These are phyloP conservation scores for Karstenula rhodostoma DNA, from an alignment of 2,329 filamentous ascomycete genomes.

Conservation along the genomic window DNA sequence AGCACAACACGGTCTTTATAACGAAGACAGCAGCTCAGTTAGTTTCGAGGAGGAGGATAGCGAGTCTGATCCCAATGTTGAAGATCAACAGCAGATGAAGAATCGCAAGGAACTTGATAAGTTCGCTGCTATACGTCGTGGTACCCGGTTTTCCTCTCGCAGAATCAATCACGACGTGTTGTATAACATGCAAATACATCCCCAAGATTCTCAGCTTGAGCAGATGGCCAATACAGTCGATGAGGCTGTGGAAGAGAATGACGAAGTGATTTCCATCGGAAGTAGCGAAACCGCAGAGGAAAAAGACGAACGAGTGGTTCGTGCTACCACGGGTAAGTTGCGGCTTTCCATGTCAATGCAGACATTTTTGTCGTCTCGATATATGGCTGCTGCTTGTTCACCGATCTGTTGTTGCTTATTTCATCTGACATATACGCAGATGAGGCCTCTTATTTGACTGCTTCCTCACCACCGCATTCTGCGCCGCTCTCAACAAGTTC, in stretches of 20 bases:
- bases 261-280: slow-evolving; percentile 7
- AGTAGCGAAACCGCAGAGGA: slow-evolving; percentile 4
- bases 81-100: slow-evolving; percentile 5
- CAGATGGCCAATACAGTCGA: slow-evolving; percentile 5
- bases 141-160: slow-evolving; percentile 37
- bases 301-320: neutral
- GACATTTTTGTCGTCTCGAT: neutral
- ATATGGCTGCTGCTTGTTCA: neutral
- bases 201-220: slow-evolving; percentile 34
- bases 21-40: slow-evolving; percentile 9
- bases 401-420: neutral
- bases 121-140: neutral
- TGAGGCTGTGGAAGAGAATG: neutral
- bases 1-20: slow-evolving; percentile 27
- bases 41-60: slow-evolving; percentile 14
- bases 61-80: slow-evolving; percentile 17
- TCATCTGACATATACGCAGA: neutral
- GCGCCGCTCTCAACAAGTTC: slow-evolving; percentile 6
- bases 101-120: slow-evolving; percentile 24
- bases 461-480: slow-evolving; percentile 3
- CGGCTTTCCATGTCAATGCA: neutral
- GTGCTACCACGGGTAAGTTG: neutral
- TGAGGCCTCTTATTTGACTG: neutral
- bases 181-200: slow-evolving; percentile 40
- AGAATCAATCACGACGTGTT: slow-evolving; percentile 25